Percentiles rank a stretch among this genome's conserved stretches.
These are phyloP conservation scores for Eleusine coracana DNA, from an alignment of 176 grass and related monocot species.

Conservation along the genomic window DNA sequence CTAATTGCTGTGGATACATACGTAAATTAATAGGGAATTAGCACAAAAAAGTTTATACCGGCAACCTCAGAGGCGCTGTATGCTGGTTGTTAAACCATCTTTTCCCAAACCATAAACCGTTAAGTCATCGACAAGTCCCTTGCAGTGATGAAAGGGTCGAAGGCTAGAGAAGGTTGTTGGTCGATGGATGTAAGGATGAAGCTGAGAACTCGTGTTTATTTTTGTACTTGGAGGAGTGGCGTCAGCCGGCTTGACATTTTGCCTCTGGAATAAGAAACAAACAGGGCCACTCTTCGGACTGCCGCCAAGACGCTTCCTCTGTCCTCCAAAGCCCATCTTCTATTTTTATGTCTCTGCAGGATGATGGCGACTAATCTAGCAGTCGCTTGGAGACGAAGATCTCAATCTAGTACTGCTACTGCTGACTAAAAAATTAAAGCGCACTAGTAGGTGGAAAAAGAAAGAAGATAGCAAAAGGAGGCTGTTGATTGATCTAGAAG, in stretches of 20 bases:
- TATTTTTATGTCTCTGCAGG: not conserved
- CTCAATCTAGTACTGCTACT: constrained; percentile 13
- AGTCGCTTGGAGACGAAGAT: constrained; percentile 6
- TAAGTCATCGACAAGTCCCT: not conserved
- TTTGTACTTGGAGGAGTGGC: not conserved
- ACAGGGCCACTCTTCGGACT: not conserved
- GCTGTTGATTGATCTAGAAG: constrained; percentile 7
- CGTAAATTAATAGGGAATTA: too few species aligned
- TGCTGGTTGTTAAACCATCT: not conserved
- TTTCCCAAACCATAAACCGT: not conserved
- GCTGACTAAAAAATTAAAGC: not conserved
- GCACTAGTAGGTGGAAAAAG: too few species aligned
- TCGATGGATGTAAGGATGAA: not conserved
- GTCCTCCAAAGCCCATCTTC: not conserved
- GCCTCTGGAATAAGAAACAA: not conserved
- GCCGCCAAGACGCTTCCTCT: not conserved
- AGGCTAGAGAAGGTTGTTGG: not conserved
- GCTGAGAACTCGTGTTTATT: not conserved
- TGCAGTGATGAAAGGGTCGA: not conserved
- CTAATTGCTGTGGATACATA: too few species aligned
- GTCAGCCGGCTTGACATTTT: constrained; percentile 10
- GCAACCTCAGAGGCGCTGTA: too few species aligned
- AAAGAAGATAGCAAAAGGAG: not conserved
- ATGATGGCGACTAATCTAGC: not conserved
- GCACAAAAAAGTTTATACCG: too few species aligned